Conservation (phyloP, 306 rosid genomes). For the Arachis hypogaea region DNA sequence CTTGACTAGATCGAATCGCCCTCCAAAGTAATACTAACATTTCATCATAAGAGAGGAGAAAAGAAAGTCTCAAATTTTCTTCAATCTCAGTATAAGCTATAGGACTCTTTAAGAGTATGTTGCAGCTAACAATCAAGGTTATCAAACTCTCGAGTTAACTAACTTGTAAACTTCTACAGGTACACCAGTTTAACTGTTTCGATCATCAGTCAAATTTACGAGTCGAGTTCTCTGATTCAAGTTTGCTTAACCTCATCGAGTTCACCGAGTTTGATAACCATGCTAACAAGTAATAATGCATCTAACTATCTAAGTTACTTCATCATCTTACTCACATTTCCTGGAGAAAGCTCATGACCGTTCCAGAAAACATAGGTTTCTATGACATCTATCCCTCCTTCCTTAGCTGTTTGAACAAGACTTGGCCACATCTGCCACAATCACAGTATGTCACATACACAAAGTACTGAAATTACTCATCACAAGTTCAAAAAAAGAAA, state of each 20-base stretch:
- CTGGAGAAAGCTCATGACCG: conserved; percentile 90
- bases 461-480: neutral
- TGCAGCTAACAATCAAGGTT: conserved; percentile 10
- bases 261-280: no score
- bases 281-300: neutral
- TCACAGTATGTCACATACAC: conserved; percentile 33
- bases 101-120: neutral
- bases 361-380: conserved; percentile 98
- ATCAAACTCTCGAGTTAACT: no score
- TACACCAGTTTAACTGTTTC: no score
- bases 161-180: no score
- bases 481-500: neutral
- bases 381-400: conserved; percentile 83
- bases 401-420: conserved; percentile 80
- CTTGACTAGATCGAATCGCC: conserved; percentile 55
- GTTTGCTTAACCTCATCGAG: no score
- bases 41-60: conserved; percentile 8
- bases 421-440: conserved; percentile 87
- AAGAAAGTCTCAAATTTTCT: neutral
- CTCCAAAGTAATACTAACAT: conserved; percentile 57
- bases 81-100: conserved; percentile 13
- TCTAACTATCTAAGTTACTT: conserved; percentile 18
- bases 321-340: conserved; percentile 59
- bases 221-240: no score
- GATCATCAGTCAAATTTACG: no score